Percentiles rank a stretch among this genome's conserved stretches.
These are phyloP conservation scores for Tetrapisispora namnaoensis DNA, from an alignment of 805 yeast species.

Conservation along the genomic window DNA sequence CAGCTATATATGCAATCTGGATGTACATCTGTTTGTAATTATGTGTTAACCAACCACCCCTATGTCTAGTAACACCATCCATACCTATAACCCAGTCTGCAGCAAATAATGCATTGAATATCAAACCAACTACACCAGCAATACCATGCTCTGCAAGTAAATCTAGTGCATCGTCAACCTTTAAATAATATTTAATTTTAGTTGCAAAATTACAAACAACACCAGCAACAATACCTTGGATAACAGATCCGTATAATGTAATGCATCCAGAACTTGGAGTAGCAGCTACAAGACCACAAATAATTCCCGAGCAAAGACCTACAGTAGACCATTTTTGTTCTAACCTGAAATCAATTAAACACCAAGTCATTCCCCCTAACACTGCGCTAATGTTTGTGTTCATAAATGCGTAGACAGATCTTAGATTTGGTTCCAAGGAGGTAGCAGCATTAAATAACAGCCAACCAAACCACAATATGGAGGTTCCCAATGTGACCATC, in stretches of 20 bases:
- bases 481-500: conserved; percentile 80
- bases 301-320: conserved; percentile 89
- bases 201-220: conserved; percentile 83
- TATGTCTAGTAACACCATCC: conserved; percentile 75
- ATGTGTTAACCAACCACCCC: conserved; percentile 88
- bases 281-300: conserved; percentile 93
- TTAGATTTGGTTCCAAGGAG: conserved; percentile 68
- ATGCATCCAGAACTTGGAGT: conserved; percentile 91
- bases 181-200: conserved; percentile 67
- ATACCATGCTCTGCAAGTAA: conserved; percentile 97
- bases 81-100: conserved; percentile 82
- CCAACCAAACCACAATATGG: conserved; percentile 91
- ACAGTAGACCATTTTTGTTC: conserved; percentile 91
- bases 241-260: conserved; percentile 83
- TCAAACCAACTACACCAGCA: conserved; percentile 83
- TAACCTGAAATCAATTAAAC: conserved; percentile 75
- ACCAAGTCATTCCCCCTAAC: conserved; percentile 88
- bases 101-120: conserved; percentile 86
- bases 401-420: conserved; percentile 83
- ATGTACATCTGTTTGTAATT: conserved; percentile 87
- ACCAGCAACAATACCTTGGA: conserved; percentile 75
- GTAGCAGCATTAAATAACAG: conserved; percentile 90
- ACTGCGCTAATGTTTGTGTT: conserved; percentile 86
- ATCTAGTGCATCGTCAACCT: conserved; percentile 90
- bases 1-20: conserved; percentile 75